Percentiles rank a stretch among this genome's conserved stretches.
Evolutionary conservation across 2,329 filamentous ascomycete species (phyloP).

Genomic region (Arachnomyces sp.): DNA sequence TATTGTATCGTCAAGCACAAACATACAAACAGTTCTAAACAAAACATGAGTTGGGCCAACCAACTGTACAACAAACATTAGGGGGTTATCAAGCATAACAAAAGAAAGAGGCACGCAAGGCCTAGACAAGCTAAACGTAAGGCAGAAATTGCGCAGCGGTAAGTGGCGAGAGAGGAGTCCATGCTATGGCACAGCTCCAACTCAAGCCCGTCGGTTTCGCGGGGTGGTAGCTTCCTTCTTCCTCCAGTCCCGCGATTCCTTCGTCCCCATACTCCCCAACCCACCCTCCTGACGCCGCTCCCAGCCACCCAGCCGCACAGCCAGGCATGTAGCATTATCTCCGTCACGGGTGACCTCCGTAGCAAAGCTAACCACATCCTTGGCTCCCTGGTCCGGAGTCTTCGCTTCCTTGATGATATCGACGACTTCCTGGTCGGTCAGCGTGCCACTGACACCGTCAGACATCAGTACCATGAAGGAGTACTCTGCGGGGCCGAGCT

Average conservation of each 20-base stretch:
- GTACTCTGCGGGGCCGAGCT: constrained; percentile 76
- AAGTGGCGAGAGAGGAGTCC: background rate
- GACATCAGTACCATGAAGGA: constrained; percentile 80
- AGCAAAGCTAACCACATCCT: constrained; percentile 73
- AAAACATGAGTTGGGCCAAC: too few species aligned
- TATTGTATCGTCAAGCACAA: too few species aligned
- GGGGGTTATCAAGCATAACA: too few species aligned
- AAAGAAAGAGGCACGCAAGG: background rate
- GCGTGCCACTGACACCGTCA: constrained; percentile 78
- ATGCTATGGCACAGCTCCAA: background rate
- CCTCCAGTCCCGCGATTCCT: constrained; percentile 80
- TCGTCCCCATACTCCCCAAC: constrained; percentile 78
- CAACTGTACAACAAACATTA: too few species aligned
- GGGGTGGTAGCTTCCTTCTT: constrained; percentile 74
- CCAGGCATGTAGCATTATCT: constrained; percentile 57
- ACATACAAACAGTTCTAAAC: too few species aligned
- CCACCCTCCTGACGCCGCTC: constrained; percentile 66
- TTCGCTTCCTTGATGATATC: constrained; percentile 89
- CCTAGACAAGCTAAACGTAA: background rate
- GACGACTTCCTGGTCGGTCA: constrained; percentile 90
- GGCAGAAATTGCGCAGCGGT: background rate
- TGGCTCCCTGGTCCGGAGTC: constrained; percentile 78
- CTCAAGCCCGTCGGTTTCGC: constrained; percentile 53
- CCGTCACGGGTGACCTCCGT: constrained; percentile 66
- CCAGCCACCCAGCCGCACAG: constrained; percentile 57